Conservation (phyloP, 768 basidiomycete genomes). For the Podaxis sp. region DNA sequence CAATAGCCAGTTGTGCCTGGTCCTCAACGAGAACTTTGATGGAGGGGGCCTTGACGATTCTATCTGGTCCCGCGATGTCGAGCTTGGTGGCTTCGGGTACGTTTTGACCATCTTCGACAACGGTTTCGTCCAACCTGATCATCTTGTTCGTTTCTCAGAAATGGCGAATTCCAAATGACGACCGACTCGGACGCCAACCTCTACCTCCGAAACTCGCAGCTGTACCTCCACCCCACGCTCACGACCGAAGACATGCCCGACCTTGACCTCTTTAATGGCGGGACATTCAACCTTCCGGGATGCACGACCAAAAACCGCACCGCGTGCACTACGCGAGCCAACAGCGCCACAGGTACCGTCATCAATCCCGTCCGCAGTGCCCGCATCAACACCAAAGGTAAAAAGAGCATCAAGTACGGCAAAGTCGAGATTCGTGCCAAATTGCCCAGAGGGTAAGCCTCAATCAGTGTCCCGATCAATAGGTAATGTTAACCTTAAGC, state of each 20-base stretch:
- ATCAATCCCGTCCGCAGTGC: slow-evolving; percentile 80
- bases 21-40: slow-evolving; percentile 69
- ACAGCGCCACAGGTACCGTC: slow-evolving; percentile 34
- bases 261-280: slow-evolving; percentile 49
- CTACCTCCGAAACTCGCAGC: slow-evolving; percentile 58
- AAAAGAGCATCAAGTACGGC: slow-evolving; percentile 53
- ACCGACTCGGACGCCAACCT: slow-evolving; percentile 57
- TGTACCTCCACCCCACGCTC: slow-evolving; percentile 81
- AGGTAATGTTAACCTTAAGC: background rate
- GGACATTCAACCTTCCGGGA: slow-evolving; percentile 60
- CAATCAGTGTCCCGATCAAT: slow-evolving; percentile 21
- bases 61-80: slow-evolving; percentile 65
- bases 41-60: slow-evolving; percentile 37
- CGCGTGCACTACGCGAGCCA: slow-evolving; percentile 38
- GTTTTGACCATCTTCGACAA: slow-evolving; percentile 1
- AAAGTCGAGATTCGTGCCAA: slow-evolving; percentile 61
- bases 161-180: slow-evolving; percentile 78
- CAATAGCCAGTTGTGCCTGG: slow-evolving; percentile 47
- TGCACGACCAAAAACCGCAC: slow-evolving; percentile 43
- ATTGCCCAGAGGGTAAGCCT: slow-evolving; percentile 45
- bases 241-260: slow-evolving; percentile 49
- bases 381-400: slow-evolving; percentile 64
- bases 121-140: slow-evolving; percentile 3
- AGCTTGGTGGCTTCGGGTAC: slow-evolving; percentile 72
- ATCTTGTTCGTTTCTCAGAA: slow-evolving; percentile 17